These are phyloP conservation scores for Ceratobasidium theobromae DNA, from an alignment of 1,284 basidiomycete species.

Conservation along the genomic window DNA sequence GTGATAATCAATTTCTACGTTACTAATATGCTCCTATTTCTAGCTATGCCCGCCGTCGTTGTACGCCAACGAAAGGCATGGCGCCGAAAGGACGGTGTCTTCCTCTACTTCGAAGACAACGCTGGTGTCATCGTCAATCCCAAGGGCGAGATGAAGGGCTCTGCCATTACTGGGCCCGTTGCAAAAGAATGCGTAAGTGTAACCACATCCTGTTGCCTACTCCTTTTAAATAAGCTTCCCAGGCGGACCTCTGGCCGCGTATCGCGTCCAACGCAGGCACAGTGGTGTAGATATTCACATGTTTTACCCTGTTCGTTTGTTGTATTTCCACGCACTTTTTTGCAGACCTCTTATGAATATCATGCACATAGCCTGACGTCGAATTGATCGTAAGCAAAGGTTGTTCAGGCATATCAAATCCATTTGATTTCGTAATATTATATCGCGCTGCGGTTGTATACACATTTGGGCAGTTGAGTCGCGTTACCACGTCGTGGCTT, in stretches of 20 bases:
- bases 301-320: conserved; percentile 29
- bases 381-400: not conserved
- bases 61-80: conserved; percentile 98
- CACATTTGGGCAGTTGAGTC: conserved; percentile 2
- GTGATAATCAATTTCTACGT: not conserved
- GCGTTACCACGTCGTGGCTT: no score
- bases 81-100: conserved; percentile 97
- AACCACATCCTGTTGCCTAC: not conserved
- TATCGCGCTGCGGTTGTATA: conserved; percentile 6
- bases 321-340: conserved; percentile 34
- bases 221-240: conserved; percentile 23
- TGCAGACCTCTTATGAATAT: conserved; percentile 23
- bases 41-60: conserved; percentile 97
- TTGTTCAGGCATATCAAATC: no score
- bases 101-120: conserved; percentile 99
- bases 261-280: conserved; percentile 98
- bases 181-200: conserved; percentile 90
- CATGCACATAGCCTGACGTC: not conserved
- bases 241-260: conserved; percentile 99
- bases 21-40: not conserved
- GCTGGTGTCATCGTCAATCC: conserved; percentile 97
- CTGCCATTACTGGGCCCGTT: conserved; percentile 96
- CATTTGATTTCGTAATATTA: conserved; percentile 29
- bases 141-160: conserved; percentile 99
- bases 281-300: conserved; percentile 65